Percentiles rank a stretch among this genome's conserved stretches.
phyloP scores from a whole-genome alignment of 495 filamentous ascomycete genomes.

The Aspergillus bridgeri region DNA sequence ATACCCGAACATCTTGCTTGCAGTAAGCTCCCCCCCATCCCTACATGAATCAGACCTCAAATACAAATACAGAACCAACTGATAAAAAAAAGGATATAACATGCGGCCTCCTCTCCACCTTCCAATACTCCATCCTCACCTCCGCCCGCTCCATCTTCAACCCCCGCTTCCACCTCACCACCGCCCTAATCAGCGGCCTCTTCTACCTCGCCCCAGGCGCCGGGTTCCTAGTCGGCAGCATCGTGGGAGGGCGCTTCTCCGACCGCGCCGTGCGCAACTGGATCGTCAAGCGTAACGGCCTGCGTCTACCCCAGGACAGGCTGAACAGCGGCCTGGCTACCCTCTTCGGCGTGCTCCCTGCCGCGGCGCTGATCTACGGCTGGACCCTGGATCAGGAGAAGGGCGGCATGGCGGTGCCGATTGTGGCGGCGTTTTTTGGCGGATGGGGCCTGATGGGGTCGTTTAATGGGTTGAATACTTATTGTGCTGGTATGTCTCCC shows the following conservation, averaged over 20 bases:
- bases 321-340: constrained; percentile 61
- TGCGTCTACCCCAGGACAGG: constrained; percentile 68
- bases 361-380: constrained; percentile 63
- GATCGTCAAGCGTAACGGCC: constrained; percentile 53
- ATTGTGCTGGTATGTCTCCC: constrained; percentile 65
- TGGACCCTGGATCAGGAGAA: constrained; percentile 63
- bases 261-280: constrained; percentile 63
- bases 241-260: constrained; percentile 66
- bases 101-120: constrained; percentile 61
- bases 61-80: constrained; percentile 3
- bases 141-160: constrained; percentile 72
- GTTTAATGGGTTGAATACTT: constrained; percentile 72
- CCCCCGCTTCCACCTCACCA: constrained; percentile 64
- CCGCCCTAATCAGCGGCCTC: constrained; percentile 65
- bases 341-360: constrained; percentile 59
- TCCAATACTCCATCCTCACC: constrained; percentile 68
- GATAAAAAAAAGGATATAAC: constrained; percentile 47
- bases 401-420: constrained; percentile 65
- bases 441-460: constrained; percentile 66
- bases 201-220: constrained; percentile 75
- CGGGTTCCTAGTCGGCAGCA: constrained; percentile 67
- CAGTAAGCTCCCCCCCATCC: constrained; percentile 22
- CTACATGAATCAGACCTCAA: not conserved
- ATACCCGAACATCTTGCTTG: constrained; percentile 42
- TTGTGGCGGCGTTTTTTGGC: constrained; percentile 65